Evolutionary conservation across 169 alveolate species (phyloP).

Genomic region (Plasmodium coatneyi): DNA sequence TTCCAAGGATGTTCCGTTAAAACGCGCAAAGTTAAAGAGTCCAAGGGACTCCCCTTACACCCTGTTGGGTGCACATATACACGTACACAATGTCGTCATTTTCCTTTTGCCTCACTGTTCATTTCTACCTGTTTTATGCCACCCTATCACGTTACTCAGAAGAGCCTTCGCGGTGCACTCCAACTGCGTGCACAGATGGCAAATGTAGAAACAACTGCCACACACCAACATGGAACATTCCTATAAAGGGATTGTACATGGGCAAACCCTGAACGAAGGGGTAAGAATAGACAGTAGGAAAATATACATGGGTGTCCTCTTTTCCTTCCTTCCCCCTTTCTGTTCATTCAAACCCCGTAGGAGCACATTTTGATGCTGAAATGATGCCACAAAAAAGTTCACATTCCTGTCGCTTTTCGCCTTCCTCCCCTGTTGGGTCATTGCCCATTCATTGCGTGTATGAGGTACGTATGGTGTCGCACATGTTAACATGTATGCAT

Average conservation of each 20-base stretch:
- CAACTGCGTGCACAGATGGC: background rate
- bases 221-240: background rate
- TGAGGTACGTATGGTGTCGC: background rate
- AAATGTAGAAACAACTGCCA: background rate
- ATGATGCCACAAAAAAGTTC: background rate
- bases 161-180: background rate
- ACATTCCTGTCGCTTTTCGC: background rate
- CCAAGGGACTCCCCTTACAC: background rate
- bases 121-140: background rate
- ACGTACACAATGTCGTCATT: background rate
- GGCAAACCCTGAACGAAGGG: background rate
- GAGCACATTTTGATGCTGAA: background rate
- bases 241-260: background rate
- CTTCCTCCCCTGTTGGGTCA: background rate
- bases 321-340: background rate
- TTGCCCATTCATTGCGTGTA: background rate
- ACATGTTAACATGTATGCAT: background rate
- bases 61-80: background rate
- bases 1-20: background rate
- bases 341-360: background rate
- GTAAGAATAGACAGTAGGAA: background rate
- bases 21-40: background rate
- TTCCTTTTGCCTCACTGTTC: background rate
- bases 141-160: background rate
- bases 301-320: background rate